Percentiles rank a stretch among this genome's conserved stretches.
phyloP scores from a whole-genome alignment of 345 rosid genomes.

The Draba incana region DNA sequence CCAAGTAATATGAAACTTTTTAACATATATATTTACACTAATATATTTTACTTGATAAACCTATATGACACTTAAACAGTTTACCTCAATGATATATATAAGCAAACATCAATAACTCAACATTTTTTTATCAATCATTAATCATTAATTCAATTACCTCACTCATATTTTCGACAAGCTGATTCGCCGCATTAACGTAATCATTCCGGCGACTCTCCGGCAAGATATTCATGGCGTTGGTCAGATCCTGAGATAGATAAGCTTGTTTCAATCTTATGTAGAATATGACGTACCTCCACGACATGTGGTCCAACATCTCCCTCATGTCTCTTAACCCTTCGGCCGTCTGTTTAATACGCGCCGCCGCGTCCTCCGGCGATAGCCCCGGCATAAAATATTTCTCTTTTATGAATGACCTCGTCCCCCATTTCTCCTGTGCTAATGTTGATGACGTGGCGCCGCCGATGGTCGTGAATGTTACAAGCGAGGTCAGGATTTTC shows the following conservation, averaged over 20 bases:
- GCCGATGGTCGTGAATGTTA: slow-evolving; percentile 47
- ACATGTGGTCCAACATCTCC: slow-evolving; percentile 87
- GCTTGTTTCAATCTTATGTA: slow-evolving; percentile 73
- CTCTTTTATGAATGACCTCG: slow-evolving; percentile 67
- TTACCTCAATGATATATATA: neutral
- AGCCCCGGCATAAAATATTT: slow-evolving; percentile 69
- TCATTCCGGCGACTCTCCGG: slow-evolving; percentile 59
- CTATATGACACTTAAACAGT: neutral
- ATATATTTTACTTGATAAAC: neutral
- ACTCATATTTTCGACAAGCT: slow-evolving; percentile 72
- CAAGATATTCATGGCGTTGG: slow-evolving; percentile 62
- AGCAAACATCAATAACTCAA: neutral
- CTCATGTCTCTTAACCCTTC: slow-evolving; percentile 77
- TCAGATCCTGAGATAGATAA: slow-evolving; percentile 81
- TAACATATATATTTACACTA: neutral
- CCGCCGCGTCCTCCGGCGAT: slow-evolving; percentile 82
- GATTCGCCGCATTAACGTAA: slow-evolving; percentile 72
- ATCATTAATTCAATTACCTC: slow-evolving; percentile 48
- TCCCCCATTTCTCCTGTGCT: slow-evolving; percentile 83
- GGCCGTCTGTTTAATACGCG: slow-evolving; percentile 85
- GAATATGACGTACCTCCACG: slow-evolving; percentile 88
- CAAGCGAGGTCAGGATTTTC: slow-evolving; percentile 46
- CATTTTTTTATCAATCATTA: neutral
- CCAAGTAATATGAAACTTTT: neutral
- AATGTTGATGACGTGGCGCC: slow-evolving; percentile 43